These are phyloP conservation scores for Galerina sulciceps DNA, from an alignment of 768 basidiomycete genomes.

Conservation along the genomic window DNA sequence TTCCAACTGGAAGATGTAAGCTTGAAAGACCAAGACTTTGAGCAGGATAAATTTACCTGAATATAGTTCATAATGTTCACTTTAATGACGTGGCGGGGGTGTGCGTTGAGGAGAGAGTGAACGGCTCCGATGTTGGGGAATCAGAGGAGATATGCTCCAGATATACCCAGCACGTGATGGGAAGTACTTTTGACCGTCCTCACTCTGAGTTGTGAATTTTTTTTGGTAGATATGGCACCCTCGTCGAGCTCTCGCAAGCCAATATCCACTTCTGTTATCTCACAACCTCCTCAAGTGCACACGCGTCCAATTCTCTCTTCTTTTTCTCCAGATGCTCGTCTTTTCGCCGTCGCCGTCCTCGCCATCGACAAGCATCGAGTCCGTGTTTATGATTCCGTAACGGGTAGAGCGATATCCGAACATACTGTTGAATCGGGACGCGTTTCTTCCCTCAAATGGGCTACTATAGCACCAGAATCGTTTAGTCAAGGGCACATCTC, in stretches of 20 bases:
- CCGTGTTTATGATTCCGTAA: slow-evolving; percentile 62
- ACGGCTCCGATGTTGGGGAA: no score
- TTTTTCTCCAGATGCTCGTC: slow-evolving; percentile 60
- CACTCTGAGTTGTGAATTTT: background rate
- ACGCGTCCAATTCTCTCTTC: slow-evolving; percentile 51
- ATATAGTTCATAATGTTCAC: slow-evolving; percentile 51
- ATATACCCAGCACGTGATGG: background rate
- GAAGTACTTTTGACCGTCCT: no score
- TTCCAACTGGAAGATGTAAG: slow-evolving; percentile 63
- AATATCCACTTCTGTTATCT: slow-evolving; percentile 55
- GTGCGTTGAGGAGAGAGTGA: slow-evolving; percentile 8
- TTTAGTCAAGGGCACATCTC: slow-evolving; percentile 29
- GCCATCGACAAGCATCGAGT: slow-evolving; percentile 75
- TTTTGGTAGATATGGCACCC: slow-evolving; percentile 50
- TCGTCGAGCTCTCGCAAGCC: slow-evolving; percentile 49
- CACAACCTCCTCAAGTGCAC: slow-evolving; percentile 58
- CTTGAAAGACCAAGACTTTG: slow-evolving; percentile 7
- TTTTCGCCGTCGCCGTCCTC: slow-evolving; percentile 66
- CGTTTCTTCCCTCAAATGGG: slow-evolving; percentile 61
- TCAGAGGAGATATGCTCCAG: no score
- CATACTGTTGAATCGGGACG: slow-evolving; percentile 58
- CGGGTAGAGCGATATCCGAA: slow-evolving; percentile 61
- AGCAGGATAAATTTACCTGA: slow-evolving; percentile 38
- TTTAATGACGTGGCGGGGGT: slow-evolving; percentile 3
- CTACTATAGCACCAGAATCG: slow-evolving; percentile 28